A percentile compares a stretch with the other conserved stretches of the same genome.
phyloP scores from a whole-genome alignment of 192 early-diverging fungal genomes.

The Helicostylum pulchrum region DNA sequence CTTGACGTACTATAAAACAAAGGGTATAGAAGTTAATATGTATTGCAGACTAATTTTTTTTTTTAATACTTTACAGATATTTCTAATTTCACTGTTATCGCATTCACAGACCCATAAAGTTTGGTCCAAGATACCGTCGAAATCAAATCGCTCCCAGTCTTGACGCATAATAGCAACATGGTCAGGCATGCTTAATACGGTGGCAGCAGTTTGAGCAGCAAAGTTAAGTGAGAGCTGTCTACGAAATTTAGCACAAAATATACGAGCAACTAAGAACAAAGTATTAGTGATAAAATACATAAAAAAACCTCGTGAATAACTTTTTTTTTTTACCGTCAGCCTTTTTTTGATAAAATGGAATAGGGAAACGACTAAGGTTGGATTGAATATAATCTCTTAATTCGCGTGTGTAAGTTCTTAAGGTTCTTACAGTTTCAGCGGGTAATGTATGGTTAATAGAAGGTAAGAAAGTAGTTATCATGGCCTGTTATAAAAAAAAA shows the following conservation, averaged over 20 bases:
- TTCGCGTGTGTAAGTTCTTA: slow-evolving; percentile 19
- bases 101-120: slow-evolving; percentile 51
- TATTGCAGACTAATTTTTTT: neutral
- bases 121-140: slow-evolving; percentile 44
- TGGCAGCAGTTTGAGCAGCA: slow-evolving; percentile 38
- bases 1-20: slow-evolving; percentile 26
- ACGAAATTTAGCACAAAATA: slow-evolving; percentile 44
- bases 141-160: slow-evolving; percentile 46
- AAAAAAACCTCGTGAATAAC: neutral
- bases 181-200: slow-evolving; percentile 31
- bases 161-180: slow-evolving; percentile 31
- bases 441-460: slow-evolving; percentile 2
- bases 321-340: slow-evolving; percentile 19
- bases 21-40: neutral
- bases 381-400: slow-evolving; percentile 3
- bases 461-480: slow-evolving; percentile 23
- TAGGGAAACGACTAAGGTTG: slow-evolving; percentile 17
- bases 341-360: slow-evolving; percentile 22
- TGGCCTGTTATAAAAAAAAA: slow-evolving; percentile 13
- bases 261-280: slow-evolving; percentile 39
- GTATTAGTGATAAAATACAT: slow-evolving; percentile 9
- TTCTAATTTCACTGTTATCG: slow-evolving; percentile 34
- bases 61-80: slow-evolving; percentile 28
- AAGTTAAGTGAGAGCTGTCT: slow-evolving; percentile 44
- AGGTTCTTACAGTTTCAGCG: neutral